Evolutionary conservation across 2,329 filamentous ascomycete species (phyloP), one percentile per base, ranked within the genome.

Genomic region (Zymoseptoria pseudotritici): DNA sequence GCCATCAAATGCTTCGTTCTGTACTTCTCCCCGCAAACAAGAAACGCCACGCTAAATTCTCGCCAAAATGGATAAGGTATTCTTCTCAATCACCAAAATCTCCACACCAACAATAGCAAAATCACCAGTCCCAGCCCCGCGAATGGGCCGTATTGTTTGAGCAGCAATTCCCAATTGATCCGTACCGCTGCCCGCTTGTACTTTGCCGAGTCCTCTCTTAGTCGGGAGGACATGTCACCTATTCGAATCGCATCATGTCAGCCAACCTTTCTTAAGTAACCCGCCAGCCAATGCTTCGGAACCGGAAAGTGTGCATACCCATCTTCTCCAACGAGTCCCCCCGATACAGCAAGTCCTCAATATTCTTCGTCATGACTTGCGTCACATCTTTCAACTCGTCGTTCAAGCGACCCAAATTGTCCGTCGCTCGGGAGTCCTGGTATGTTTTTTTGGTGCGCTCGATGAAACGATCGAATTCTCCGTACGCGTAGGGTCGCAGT

Each of bases 301-400:
- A 22, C 21, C 4, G 21, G 21, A 22, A 22, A 22, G 21, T 22
- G 21, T 22, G 21, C 21, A 22, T 97, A 63, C 94, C 93, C 94
- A 99, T 99, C 70, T 91, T 85, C 78, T 99, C 94, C 67, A 99
- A 78, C 70, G 87, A 94, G 74, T 99, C 94, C 26, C 94, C 94
- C 63, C 95, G 82, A 74, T 99, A 99, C 57, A 99, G 80, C 72
- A 99, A 79, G 75, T 99, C 94, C 80, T 99, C 94, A 68, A 99
- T 97, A 76, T 99, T 99, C 84, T 97, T 97, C 58, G 92, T 97
- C 95, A 99, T 99, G 72, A 99, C 92, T 78, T 97, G 92, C 1
- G 94, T 97, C 58, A 99, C 95, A 76, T 97, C 94, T 74, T 92
- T 88, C 66, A 99, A 84, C 82, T 99, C 95, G 72, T 97, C 91